Percentiles rank a stretch among this genome's conserved stretches.
Conservation (phyloP, 441 rosid species). For the Dalechampia spathulata region DNA sequence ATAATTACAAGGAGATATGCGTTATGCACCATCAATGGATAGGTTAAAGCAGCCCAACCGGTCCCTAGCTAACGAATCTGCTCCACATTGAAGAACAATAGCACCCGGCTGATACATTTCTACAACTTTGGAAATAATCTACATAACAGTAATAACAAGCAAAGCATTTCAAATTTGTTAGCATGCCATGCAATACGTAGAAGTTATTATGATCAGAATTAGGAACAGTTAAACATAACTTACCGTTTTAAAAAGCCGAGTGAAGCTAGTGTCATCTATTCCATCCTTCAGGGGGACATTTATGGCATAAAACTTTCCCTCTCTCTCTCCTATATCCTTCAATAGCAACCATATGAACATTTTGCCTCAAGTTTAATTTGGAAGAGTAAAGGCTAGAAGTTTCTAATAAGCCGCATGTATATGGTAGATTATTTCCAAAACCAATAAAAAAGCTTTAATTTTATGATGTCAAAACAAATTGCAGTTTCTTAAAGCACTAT, state of each 20-base stretch:
- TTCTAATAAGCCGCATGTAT: too few relatives aligned
- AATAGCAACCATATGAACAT: conserved; percentile 28
- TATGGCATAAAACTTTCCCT: conserved; percentile 92
- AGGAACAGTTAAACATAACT: conserved; percentile 25
- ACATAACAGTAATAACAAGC: conserved; percentile 14
- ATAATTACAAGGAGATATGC: conserved; percentile 40
- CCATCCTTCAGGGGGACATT: conserved; percentile 98
- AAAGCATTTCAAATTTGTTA: conserved; percentile 9
- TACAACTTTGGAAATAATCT: conserved; percentile 89
- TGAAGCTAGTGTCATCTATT: conserved; percentile 90
- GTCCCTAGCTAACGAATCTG: conserved; percentile 98
- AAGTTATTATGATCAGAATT: background rate
- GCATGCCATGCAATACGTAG: conserved; percentile 3
- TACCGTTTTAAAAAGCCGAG: conserved; percentile 88
- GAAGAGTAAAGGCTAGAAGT: conserved; percentile 5
- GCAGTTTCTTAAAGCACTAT: too few relatives aligned
- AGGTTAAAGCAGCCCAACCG: conserved; percentile 98
- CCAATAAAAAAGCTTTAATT: too few relatives aligned
- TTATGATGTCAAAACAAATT: too few relatives aligned
- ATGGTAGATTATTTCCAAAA: too few relatives aligned
- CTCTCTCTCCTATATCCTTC: conserved; percentile 97
- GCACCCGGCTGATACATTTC: conserved; percentile 91
- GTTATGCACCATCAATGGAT: conserved; percentile 85
- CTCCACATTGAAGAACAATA: conserved; percentile 97
- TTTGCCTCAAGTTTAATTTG: conserved; percentile 14